Conservation (phyloP, 2,329 filamentous ascomycete genomes). For the Penicillium psychrosexuale region DNA sequence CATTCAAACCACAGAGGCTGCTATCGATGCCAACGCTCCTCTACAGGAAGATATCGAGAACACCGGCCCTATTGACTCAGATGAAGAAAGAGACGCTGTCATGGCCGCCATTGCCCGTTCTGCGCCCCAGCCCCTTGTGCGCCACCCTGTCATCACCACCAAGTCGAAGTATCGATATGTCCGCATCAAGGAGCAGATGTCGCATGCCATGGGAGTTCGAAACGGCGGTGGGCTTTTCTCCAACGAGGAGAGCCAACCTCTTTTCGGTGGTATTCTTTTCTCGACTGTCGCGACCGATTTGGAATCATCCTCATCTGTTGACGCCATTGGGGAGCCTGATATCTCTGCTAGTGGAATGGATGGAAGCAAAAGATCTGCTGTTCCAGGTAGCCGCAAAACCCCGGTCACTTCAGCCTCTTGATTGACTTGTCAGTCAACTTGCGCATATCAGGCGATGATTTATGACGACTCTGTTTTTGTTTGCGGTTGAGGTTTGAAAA, state of each 20-base stretch:
- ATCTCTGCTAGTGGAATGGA: conserved; percentile 16
- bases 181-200: conserved; percentile 62
- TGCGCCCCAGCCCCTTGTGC: conserved; percentile 73
- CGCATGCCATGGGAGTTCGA: conserved; percentile 55
- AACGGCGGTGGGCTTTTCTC: conserved; percentile 47
- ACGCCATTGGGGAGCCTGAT: conserved; percentile 24
- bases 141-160: conserved; percentile 54
- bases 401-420: conserved; percentile 12
- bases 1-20: conserved; percentile 64
- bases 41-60: conserved; percentile 80
- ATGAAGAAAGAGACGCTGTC: conserved; percentile 87
- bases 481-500: not conserved
- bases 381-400: conserved; percentile 17
- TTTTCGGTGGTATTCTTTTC: conserved; percentile 35
- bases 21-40: conserved; percentile 89
- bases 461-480: conserved; percentile 22
- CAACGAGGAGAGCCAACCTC: conserved; percentile 31
- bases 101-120: conserved; percentile 76
- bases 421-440: not conserved
- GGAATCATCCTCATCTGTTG: conserved; percentile 20
- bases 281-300: conserved; percentile 28
- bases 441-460: conserved; percentile 13
- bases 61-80: conserved; percentile 81
- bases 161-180: conserved; percentile 59
- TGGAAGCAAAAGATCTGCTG: conserved; percentile 23